Percentiles rank a stretch among this genome's conserved stretches.
Conservation (phyloP, 2,329 filamentous ascomycete genomes). For the Aspergillus sp. region DNA sequence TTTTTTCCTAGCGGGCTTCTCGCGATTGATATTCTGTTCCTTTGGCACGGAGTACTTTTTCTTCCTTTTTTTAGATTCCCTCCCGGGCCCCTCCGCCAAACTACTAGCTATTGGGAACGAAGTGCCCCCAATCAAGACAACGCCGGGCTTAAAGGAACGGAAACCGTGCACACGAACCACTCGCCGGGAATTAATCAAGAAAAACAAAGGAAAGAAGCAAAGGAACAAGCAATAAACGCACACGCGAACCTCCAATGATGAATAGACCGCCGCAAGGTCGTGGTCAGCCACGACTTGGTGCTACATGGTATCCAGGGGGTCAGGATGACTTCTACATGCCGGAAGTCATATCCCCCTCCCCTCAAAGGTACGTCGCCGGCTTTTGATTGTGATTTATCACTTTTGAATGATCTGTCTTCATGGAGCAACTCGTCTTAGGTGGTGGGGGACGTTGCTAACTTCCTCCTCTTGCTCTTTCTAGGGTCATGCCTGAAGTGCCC, state of each 20-base stretch:
- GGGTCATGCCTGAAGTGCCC: slow-evolving; percentile 90
- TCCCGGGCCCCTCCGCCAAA: too few species aligned
- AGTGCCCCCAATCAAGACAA: too few species aligned
- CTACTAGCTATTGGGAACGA: too few species aligned
- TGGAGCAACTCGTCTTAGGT: slow-evolving; percentile 4
- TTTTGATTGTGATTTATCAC: neutral
- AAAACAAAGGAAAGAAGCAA: neutral
- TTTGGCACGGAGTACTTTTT: too few species aligned
- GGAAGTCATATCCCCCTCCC: slow-evolving; percentile 62
- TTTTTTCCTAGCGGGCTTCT: too few species aligned
- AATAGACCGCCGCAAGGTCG: slow-evolving; percentile 33
- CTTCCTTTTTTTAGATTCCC: too few species aligned
- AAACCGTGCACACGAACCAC: too few species aligned
- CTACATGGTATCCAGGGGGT: slow-evolving; percentile 62
- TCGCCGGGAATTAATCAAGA: too few species aligned
- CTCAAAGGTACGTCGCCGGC: slow-evolving; percentile 53
- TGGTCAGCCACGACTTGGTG: slow-evolving; percentile 43
- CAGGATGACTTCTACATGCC: slow-evolving; percentile 64
- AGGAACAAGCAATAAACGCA: neutral
- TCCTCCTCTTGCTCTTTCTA: slow-evolving; percentile 33
- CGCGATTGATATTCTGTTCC: too few species aligned
- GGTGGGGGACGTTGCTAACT: slow-evolving; percentile 18
- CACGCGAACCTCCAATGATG: slow-evolving; percentile 19
- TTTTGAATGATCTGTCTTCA: too few species aligned
- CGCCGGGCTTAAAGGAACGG: too few species aligned